phyloP scores from a whole-genome alignment of 805 yeast genomes.

The Teunomyces aglyptinius region DNA sequence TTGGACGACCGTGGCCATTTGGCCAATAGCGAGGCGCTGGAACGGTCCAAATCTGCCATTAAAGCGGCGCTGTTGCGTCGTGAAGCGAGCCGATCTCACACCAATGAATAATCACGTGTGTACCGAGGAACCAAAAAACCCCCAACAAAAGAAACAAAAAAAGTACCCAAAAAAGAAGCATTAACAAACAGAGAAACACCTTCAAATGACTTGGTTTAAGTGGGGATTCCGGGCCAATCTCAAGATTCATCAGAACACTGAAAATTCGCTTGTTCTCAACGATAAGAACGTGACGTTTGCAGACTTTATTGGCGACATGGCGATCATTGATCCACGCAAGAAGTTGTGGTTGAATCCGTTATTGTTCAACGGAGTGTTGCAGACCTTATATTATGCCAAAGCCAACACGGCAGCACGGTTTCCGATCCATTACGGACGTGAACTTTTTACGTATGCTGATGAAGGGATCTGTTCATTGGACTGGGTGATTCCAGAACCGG shows the following conservation, averaged over 20 bases:
- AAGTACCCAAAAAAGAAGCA: neutral
- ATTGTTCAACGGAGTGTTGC: slow-evolving; percentile 70
- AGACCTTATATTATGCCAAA: slow-evolving; percentile 67
- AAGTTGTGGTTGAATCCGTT: slow-evolving; percentile 60
- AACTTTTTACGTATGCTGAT: slow-evolving; percentile 56
- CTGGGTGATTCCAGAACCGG: slow-evolving; percentile 50
- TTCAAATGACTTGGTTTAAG: slow-evolving; percentile 16
- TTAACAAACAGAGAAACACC: neutral
- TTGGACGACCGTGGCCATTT: slow-evolving; percentile 78
- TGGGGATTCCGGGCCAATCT: slow-evolving; percentile 42
- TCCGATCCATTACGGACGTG: slow-evolving; percentile 70
- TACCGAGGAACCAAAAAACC: neutral
- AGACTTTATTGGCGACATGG: slow-evolving; percentile 9
- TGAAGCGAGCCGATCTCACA: slow-evolving; percentile 10
- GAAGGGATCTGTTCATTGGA: slow-evolving; percentile 76
- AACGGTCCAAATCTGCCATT: slow-evolving; percentile 38
- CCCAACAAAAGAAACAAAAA: no score
- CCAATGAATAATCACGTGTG: neutral
- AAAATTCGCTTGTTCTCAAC: slow-evolving; percentile 14
- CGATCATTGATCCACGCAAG: slow-evolving; percentile 19
- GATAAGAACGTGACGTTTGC: slow-evolving; percentile 6
- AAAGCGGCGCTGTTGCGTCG: slow-evolving; percentile 20
- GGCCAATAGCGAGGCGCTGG: slow-evolving; percentile 44
- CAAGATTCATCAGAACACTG: slow-evolving; percentile 21
- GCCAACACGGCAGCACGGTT: slow-evolving; percentile 52